phyloP scores from a whole-genome alignment of 192 early-diverging fungal species.

The Coemansia sp. region DNA sequence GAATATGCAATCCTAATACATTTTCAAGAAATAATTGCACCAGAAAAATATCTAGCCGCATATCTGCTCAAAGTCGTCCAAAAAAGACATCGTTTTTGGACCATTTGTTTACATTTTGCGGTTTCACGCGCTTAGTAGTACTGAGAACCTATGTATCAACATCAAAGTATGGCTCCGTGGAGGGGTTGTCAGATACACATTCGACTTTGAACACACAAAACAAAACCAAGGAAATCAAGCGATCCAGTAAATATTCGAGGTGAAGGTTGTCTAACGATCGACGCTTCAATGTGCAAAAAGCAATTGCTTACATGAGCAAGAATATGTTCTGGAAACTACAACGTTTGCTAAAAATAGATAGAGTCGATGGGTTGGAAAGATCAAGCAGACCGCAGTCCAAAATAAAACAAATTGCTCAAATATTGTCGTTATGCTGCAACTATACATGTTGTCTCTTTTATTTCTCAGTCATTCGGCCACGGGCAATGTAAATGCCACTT shows the following conservation, averaged over 20 bases:
- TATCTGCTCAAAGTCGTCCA: not conserved
- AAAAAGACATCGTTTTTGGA: not conserved
- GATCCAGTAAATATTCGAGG: not conserved
- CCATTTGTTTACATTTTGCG: not conserved
- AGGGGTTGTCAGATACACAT: not conserved
- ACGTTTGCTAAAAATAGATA: not conserved
- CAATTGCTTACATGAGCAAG: not conserved
- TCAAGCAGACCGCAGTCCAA: not conserved
- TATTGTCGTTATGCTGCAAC: not conserved
- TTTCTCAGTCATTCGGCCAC: not conserved
- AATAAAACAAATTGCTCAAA: not conserved
- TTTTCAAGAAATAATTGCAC: not conserved
- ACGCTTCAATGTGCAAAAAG: not conserved
- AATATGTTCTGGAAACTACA: constrained; percentile 2
- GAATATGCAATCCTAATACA: not conserved
- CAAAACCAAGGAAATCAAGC: not conserved
- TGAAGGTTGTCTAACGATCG: not conserved
- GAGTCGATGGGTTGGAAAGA: not conserved
- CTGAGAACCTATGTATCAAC: not conserved
- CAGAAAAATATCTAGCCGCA: not conserved
- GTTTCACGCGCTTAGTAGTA: not conserved
- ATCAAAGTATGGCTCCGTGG: not conserved
- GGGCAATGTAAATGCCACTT: not conserved
- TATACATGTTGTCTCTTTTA: not conserved
- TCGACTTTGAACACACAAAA: not conserved